These are phyloP conservation scores for Allomyces arbusculus DNA, from an alignment of 192 early-diverging fungal genomes.

Conservation along the genomic window DNA sequence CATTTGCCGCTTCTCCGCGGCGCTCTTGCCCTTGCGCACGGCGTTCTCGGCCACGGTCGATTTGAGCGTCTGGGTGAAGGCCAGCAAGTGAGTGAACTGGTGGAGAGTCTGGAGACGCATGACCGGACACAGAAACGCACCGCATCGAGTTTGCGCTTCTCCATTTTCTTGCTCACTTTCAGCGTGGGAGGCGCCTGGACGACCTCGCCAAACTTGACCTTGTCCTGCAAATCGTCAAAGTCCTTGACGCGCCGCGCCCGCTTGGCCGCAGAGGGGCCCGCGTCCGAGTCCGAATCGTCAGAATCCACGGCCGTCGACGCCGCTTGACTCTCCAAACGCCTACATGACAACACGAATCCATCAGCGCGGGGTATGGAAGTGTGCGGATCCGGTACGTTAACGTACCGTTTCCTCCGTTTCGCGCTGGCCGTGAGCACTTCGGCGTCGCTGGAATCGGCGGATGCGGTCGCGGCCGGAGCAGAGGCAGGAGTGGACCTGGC, in stretches of 20 bases:
- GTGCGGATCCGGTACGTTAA: no score
- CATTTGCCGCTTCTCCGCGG: constrained; percentile 18
- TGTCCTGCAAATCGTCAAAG: constrained; percentile 28
- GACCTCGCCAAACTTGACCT: constrained; percentile 29
- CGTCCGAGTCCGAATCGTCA: not conserved
- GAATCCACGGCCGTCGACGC: not conserved
- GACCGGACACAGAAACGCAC: constrained; percentile 5
- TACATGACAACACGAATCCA: not conserved
- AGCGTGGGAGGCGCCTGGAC: constrained; percentile 29
- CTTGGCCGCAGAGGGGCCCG: not conserved
- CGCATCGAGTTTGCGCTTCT: constrained; percentile 21
- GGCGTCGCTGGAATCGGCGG: no score
- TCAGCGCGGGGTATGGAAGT: not conserved
- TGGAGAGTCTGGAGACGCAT: constrained; percentile 3
- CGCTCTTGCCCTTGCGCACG: constrained; percentile 22
- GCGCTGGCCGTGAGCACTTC: not conserved
- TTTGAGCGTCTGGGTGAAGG: not conserved
- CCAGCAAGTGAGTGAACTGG: not conserved
- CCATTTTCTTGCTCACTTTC: constrained; percentile 20
- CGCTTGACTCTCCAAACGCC: not conserved
- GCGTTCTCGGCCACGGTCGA: constrained; percentile 16
- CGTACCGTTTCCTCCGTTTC: not conserved
- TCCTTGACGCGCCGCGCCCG: constrained; percentile 4
- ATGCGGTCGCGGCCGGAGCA: no score
- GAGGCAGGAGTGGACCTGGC: no score